phyloP scores from a whole-genome alignment of 1,284 basidiomycete species.

The Marasmius tenuissimus region DNA sequence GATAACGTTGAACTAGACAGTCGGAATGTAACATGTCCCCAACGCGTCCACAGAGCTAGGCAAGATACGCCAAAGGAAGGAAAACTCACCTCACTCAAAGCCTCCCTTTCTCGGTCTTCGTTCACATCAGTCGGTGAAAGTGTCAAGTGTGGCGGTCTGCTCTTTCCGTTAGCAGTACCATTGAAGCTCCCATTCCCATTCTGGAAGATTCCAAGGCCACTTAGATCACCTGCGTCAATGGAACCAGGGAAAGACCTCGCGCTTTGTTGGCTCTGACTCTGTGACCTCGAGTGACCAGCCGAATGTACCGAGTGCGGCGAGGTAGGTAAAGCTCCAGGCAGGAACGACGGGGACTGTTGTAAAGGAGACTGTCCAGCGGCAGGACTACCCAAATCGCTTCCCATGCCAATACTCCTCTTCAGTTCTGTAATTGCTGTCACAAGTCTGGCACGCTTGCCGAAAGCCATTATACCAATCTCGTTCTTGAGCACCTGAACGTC shows the following conservation, averaged over 20 bases:
- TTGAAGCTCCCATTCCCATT: constrained; percentile 16
- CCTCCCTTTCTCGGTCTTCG: constrained; percentile 62
- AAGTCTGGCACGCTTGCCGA: constrained; percentile 93
- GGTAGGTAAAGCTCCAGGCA: constrained; percentile 32
- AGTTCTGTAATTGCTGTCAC: constrained; percentile 94
- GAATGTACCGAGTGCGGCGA: constrained; percentile 39
- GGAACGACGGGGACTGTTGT: constrained; percentile 10
- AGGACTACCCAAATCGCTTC: not conserved
- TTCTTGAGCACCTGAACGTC: constrained; percentile 89
- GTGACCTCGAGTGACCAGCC: constrained; percentile 29
- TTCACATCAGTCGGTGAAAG: constrained; percentile 62
- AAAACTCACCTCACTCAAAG: constrained; percentile 64
- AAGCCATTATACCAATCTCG: constrained; percentile 94
- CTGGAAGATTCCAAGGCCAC: constrained; percentile 27
- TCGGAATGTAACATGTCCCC: not conserved
- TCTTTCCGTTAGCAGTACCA: constrained; percentile 30
- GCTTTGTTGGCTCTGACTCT: constrained; percentile 28
- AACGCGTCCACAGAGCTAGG: not conserved
- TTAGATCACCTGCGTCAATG: constrained; percentile 3
- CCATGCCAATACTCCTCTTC: constrained; percentile 37
- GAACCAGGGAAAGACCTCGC: constrained; percentile 19
- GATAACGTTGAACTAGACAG: not conserved
- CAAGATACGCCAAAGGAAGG: not conserved
- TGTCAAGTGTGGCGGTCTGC: constrained; percentile 42
- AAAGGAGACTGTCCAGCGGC: constrained; percentile 1